These are phyloP conservation scores for Globisporangium paroecandrum DNA, from an alignment of 352 stramenopile species.

Conservation along the genomic window DNA sequence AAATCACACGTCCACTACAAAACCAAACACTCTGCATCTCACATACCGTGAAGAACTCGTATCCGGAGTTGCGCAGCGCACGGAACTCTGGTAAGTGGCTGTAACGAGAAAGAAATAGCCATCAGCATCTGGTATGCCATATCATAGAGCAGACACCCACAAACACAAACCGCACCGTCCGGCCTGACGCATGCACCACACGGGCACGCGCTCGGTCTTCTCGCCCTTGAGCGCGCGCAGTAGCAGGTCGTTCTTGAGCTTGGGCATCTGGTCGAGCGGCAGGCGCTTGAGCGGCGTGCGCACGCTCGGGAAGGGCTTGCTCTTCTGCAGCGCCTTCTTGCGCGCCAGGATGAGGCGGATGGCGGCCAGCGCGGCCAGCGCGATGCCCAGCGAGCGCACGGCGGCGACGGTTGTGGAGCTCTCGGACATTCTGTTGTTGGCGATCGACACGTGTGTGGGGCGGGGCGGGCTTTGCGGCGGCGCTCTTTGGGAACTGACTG, in stretches of 20 bases:
- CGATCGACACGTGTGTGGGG: not conserved
- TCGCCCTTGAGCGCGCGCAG: conserved; percentile 84
- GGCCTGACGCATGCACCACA: conserved; percentile 98
- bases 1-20: not conserved
- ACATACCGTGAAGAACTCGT: conserved; percentile 87
- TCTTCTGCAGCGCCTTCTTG: conserved; percentile 41
- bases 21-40: not conserved
- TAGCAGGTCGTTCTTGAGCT: conserved; percentile 89
- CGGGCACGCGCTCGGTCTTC: conserved; percentile 87
- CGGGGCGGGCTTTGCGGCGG: not conserved
- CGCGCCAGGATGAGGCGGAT: conserved; percentile 59
- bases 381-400: conserved; percentile 27
- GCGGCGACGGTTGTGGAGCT: conserved; percentile 11
- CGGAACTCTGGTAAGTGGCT: conserved; percentile 88
- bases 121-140: conserved; percentile 2
- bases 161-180: conserved; percentile 69
- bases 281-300: conserved; percentile 74
- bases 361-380: conserved; percentile 45
- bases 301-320: conserved; percentile 52
- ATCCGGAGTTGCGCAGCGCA: conserved; percentile 73
- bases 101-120: not conserved
- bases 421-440: conserved; percentile 15
- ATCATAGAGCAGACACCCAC: not conserved
- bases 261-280: conserved; percentile 63
- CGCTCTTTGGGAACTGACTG: not conserved